Conservation (phyloP, 2,329 filamentous ascomycete genomes). For the Thielaviopsis ethacetica region DNA sequence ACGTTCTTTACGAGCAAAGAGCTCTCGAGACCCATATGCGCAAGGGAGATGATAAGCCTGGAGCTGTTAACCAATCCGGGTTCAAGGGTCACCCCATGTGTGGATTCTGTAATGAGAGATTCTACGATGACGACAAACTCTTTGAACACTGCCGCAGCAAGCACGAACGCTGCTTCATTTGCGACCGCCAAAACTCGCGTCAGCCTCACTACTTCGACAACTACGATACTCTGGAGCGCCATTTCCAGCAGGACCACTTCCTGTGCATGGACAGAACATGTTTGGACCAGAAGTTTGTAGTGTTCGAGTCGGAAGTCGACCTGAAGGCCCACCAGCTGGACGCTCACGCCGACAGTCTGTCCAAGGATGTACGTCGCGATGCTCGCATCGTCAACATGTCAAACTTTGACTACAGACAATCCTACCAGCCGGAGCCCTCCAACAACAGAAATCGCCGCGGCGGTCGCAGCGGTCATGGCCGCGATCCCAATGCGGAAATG, state of each 20-base stretch:
- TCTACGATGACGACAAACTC: slow-evolving; percentile 91
- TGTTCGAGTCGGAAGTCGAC: slow-evolving; percentile 89
- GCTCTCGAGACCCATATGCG: slow-evolving; percentile 79
- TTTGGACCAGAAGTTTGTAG: slow-evolving; percentile 91
- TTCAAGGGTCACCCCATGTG: slow-evolving; percentile 94
- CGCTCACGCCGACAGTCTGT: slow-evolving; percentile 60
- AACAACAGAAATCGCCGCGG: slow-evolving; percentile 24
- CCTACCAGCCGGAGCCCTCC: slow-evolving; percentile 47
- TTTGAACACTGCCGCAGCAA: slow-evolving; percentile 86
- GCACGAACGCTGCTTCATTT: slow-evolving; percentile 90
- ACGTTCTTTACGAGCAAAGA: slow-evolving; percentile 71
- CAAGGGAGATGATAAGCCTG: slow-evolving; percentile 78
- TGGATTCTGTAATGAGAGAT: slow-evolving; percentile 77
- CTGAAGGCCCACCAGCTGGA: slow-evolving; percentile 84
- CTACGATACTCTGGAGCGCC: slow-evolving; percentile 70
- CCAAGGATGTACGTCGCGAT: slow-evolving; percentile 71
- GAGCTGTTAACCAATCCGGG: slow-evolving; percentile 78
- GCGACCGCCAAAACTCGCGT: slow-evolving; percentile 53
- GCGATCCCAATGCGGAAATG: slow-evolving; percentile 43
- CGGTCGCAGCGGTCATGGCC: slow-evolving; percentile 22
- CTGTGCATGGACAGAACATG: slow-evolving; percentile 75
- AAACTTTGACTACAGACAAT: slow-evolving; percentile 60
- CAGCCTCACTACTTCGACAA: slow-evolving; percentile 83
- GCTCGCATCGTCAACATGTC: slow-evolving; percentile 76
- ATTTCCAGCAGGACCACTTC: slow-evolving; percentile 80